These are phyloP conservation scores for Wickerhamiella sergipiensis DNA, from an alignment of 805 yeast species.

Conservation along the genomic window DNA sequence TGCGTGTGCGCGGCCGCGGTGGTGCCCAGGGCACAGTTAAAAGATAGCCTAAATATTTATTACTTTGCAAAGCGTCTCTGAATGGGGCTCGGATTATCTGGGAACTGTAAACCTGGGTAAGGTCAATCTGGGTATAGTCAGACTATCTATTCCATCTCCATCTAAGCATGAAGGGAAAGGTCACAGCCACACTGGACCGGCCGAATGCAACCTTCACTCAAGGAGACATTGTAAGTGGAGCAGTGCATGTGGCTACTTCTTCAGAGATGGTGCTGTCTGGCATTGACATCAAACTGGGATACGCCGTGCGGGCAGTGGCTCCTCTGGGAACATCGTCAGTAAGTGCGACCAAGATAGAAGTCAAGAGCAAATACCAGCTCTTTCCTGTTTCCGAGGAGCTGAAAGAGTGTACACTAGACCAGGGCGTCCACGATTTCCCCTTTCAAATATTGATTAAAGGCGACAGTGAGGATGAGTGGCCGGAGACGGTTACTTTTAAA, in stretches of 20 bases:
- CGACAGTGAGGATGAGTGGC: neutral
- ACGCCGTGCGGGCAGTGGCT: neutral
- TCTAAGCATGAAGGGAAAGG: neutral
- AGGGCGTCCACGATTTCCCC: neutral
- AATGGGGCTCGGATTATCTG: too few relatives aligned
- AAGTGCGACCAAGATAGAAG: neutral
- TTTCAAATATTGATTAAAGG: neutral
- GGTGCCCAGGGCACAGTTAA: constrained; percentile 16
- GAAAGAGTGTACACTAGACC: neutral
- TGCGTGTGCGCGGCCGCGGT: constrained; percentile 14
- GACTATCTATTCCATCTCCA: neutral
- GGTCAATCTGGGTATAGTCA: too few relatives aligned
- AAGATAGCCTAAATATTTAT: neutral
- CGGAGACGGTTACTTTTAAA: neutral
- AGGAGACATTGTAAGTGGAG: neutral
- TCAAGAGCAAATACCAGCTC: neutral
- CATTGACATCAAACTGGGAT: neutral
- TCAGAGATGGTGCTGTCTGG: neutral
- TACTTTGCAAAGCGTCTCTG: too few relatives aligned
- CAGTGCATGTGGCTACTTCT: neutral
- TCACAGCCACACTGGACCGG: neutral
- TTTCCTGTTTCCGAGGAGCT: neutral
- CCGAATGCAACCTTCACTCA: neutral
- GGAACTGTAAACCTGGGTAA: too few relatives aligned
- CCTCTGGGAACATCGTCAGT: neutral